Evolutionary conservation across 2,329 filamentous ascomycete species (phyloP).

Genomic region (Truncatella angustata): DNA sequence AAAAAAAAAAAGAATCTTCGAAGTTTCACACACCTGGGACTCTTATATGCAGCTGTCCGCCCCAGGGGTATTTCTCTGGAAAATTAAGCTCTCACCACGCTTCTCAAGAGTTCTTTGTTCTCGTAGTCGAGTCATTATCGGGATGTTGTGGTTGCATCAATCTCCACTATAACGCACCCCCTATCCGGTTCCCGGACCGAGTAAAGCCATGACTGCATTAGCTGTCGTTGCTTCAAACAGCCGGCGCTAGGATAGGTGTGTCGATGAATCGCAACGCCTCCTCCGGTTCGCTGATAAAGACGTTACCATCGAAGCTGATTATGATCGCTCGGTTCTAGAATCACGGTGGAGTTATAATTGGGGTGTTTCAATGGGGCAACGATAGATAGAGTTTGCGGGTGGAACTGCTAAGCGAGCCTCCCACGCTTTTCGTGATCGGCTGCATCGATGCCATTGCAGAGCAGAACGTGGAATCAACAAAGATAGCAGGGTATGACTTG

Average conservation of each 20-base stretch:
- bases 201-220: slow-evolving; percentile 5
- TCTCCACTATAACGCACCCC: not conserved
- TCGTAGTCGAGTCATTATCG: not conserved
- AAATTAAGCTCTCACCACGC: too few relatives aligned
- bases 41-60: too few relatives aligned
- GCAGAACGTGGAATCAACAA: too few relatives aligned
- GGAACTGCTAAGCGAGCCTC: too few relatives aligned
- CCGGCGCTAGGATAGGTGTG: not conserved
- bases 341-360: too few relatives aligned
- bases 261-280: not conserved
- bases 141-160: not conserved
- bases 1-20: not conserved
- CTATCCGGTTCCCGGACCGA: slow-evolving; percentile 8
- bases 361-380: too few relatives aligned
- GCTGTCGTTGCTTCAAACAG: not conserved
- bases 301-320: not conserved
- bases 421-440: too few relatives aligned
- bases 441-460: too few relatives aligned
- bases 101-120: not conserved
- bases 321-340: not conserved
- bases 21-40: too few relatives aligned
- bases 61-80: too few relatives aligned
- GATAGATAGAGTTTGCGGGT: too few relatives aligned
- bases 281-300: not conserved
- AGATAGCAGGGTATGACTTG: too few relatives aligned